phyloP scores from a whole-genome alignment of 1,139 yeast species.

The Saccharomycopsis crataegensis region DNA sequence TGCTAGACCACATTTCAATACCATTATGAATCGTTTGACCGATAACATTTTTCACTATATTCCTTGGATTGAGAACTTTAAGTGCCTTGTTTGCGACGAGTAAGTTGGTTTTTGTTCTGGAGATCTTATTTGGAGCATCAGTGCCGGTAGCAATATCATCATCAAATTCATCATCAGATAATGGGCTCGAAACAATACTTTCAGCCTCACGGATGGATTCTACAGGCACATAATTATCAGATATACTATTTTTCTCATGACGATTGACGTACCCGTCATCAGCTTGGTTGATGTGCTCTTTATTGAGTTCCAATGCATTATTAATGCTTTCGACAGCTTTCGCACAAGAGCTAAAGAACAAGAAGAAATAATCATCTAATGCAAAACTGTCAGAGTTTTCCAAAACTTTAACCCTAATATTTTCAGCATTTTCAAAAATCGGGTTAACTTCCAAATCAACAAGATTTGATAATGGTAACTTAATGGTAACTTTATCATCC shows the following conservation, averaged over 20 bases:
- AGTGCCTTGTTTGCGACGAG: conserved; percentile 22
- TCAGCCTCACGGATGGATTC: conserved; percentile 5
- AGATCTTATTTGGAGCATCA: neutral
- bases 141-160: neutral
- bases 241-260: neutral
- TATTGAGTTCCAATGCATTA: conserved; percentile 18
- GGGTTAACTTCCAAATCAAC: conserved; percentile 49
- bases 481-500: conserved; percentile 67
- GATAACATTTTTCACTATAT: conserved; percentile 18
- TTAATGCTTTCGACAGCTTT: conserved; percentile 25
- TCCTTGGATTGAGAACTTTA: conserved; percentile 19
- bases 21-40: conserved; percentile 12
- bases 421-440: conserved; percentile 42
- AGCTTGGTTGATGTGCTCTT: conserved; percentile 2
- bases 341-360: conserved; percentile 48
- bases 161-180: conserved; percentile 7
- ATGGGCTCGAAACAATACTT: neutral
- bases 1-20: conserved; percentile 51
- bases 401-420: conserved; percentile 39
- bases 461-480: conserved; percentile 68
- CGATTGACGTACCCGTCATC: neutral
- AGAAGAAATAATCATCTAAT: conserved; percentile 59
- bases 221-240: conserved; percentile 12
- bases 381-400: conserved; percentile 47
- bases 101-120: neutral